A percentile compares a stretch with the other conserved stretches of the same genome.
Evolutionary conservation across 2,329 filamentous ascomycete genomes (phyloP).

Genomic region (Cytospora schulzeri): DNA sequence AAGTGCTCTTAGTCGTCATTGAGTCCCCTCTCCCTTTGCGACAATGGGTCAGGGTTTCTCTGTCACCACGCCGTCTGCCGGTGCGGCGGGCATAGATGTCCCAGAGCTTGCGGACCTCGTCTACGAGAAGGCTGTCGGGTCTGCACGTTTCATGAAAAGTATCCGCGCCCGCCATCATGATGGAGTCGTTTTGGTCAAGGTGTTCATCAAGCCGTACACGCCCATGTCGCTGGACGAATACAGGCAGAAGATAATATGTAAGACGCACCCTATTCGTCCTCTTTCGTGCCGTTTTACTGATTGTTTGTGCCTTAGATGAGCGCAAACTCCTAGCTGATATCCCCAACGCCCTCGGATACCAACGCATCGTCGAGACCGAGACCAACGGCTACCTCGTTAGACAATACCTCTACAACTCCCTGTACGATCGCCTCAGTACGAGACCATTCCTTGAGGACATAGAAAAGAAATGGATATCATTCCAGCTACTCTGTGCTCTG

Average conservation of each 20-base stretch:
- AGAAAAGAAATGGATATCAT: constrained; percentile 98
- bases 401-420: constrained; percentile 92
- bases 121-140: constrained; percentile 90
- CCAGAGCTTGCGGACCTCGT: constrained; percentile 87
- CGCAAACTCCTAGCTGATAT: constrained; percentile 77
- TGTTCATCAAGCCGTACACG: constrained; percentile 88
- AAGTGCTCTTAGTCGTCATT: neutral
- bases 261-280: constrained; percentile 36
- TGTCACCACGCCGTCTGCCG: constrained; percentile 85
- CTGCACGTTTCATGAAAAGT: constrained; percentile 94
- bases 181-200: constrained; percentile 90
- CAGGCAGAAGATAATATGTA: constrained; percentile 74
- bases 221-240: constrained; percentile 80
- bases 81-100: constrained; percentile 89
- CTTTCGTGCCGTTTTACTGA: constrained; percentile 6
- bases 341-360: constrained; percentile 88
- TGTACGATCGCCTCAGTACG: constrained; percentile 96
- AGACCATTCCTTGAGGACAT: constrained; percentile 95
- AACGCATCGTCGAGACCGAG: constrained; percentile 87
- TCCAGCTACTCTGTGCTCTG: constrained; percentile 89
- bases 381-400: constrained; percentile 91
- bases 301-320: constrained; percentile 62
- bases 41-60: constrained; percentile 97
- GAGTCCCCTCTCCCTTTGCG: constrained; percentile 7
- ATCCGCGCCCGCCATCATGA: constrained; percentile 88